These are phyloP conservation scores for Cryptococcus hybrid DNA, from an alignment of 1,284 basidiomycete genomes.

Conservation along the genomic window DNA sequence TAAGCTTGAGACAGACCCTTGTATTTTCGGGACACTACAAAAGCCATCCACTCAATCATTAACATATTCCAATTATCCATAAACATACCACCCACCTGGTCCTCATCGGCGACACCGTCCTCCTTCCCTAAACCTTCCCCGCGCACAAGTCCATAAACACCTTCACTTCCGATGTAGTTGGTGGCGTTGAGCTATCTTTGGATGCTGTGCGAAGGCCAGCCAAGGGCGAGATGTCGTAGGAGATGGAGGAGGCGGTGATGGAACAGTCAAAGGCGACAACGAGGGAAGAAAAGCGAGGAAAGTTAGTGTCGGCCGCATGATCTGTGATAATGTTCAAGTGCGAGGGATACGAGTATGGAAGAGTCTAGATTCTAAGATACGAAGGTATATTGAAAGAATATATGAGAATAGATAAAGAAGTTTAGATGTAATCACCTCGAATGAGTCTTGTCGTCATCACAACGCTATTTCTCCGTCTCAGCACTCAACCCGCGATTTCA, in stretches of 20 bases:
- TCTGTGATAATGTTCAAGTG: background rate
- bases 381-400: background rate
- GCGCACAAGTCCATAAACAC: conserved; percentile 39
- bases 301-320: background rate
- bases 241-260: conserved; percentile 17
- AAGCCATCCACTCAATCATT: background rate
- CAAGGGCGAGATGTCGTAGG: conserved; percentile 38
- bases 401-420: background rate
- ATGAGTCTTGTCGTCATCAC: background rate
- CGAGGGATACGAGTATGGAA: background rate
- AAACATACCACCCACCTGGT: conserved; percentile 36
- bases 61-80: background rate
- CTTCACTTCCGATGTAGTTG: conserved; percentile 39
- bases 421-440: background rate
- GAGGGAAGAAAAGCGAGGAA: conserved; percentile 11
- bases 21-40: conserved; percentile 43
- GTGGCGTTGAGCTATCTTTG: conserved; percentile 40
- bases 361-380: background rate
- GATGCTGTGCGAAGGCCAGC: conserved; percentile 20
- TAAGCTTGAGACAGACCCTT: conserved; percentile 39
- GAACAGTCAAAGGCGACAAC: conserved; percentile 23
- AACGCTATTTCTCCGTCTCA: background rate
- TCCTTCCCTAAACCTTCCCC: conserved; percentile 18
- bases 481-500: too few relatives aligned
- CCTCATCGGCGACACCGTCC: conserved; percentile 37